Percentiles rank a stretch among this genome's conserved stretches.
phyloP scores from a whole-genome alignment of 768 basidiomycete species.

The Boletus reticuloceps region DNA sequence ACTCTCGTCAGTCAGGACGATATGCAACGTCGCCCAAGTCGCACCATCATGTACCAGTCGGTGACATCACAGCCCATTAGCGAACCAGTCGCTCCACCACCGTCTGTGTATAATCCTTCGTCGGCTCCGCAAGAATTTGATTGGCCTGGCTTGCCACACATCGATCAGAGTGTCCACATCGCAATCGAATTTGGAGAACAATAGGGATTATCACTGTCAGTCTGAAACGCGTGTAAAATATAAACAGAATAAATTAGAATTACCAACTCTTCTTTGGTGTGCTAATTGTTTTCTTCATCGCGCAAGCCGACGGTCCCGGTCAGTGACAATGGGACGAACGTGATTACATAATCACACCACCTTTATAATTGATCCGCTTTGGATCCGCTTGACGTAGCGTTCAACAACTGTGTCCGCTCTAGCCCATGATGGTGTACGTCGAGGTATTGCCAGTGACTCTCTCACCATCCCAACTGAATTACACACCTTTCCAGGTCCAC shows the following conservation, averaged over 20 bases:
- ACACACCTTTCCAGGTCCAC: background rate
- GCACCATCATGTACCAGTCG: conserved; percentile 33
- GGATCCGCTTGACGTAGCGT: no score
- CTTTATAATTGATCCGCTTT: no score
- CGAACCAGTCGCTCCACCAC: conserved; percentile 3
- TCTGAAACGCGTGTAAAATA: background rate
- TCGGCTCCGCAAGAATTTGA: background rate
- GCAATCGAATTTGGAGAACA: no score
- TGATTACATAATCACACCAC: no score
- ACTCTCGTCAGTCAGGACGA: conserved; percentile 29
- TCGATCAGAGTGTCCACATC: background rate
- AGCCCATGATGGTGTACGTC: background rate
- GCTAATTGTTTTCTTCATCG: no score
- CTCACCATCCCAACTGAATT: background rate
- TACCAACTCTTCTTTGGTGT: no score
- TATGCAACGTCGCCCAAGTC: conserved; percentile 32
- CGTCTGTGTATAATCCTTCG: background rate
- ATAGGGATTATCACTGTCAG: background rate
- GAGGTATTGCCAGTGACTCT: no score
- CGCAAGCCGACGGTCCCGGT: no score
- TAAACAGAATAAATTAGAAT: no score
- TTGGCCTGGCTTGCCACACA: conserved; percentile 16
- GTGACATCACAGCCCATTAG: conserved; percentile 9
- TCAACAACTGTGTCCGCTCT: no score
- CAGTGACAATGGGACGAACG: no score